Base-by-base conservation (phyloP, 2,329 filamentous ascomycete species). In the Aspergillus arachidicola region DNA sequence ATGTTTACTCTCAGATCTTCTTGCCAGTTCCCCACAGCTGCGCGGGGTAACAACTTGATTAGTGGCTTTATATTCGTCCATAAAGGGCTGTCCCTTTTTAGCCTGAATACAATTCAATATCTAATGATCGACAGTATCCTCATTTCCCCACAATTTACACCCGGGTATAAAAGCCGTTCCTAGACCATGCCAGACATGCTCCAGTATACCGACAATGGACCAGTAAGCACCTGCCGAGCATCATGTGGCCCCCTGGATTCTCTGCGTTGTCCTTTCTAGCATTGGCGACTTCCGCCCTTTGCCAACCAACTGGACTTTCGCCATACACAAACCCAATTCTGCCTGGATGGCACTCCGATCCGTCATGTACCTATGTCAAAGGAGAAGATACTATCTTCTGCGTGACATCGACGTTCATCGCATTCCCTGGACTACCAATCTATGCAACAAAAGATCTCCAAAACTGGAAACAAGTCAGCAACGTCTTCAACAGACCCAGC, bases 341-440 rank as follows among this genome's bases (percentile, higher is more conserved):
- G 3, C 78, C 82, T 4, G 82, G 81, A 14, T 84, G 79, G 58
- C 75, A 81, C 57, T 78, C 81, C 0, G 81, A 83, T 64, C 81
- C 81, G 1, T 80, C 76, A 51, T 81, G 81, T 61, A 76, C 80
- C 26, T 76, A 78, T 46, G 78, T 83, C 6, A 68, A 72, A 38
- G 67, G 75, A 28, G 45, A 58, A 26, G 55, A 61, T 26, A 54
- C 46, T 1, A 30, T 50, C 67, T 83, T 81, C 70, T 81, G 81
- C 58, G 79, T 79, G 1, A 76, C 76, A 2, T 82, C 80, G 1
- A 80, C 76, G n/a, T 83, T 84, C 69, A 72, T 79, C 57, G 74
- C 76, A 1, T 83, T 81, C 53, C 82, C 82, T 0, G 81, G 81
- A 0, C 72, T 83, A 1, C 81, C 81, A 1, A 72, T 84, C 26